Base-by-base conservation (phyloP, 2,329 filamentous ascomycete species). In the Amauroascus niger region DNA sequence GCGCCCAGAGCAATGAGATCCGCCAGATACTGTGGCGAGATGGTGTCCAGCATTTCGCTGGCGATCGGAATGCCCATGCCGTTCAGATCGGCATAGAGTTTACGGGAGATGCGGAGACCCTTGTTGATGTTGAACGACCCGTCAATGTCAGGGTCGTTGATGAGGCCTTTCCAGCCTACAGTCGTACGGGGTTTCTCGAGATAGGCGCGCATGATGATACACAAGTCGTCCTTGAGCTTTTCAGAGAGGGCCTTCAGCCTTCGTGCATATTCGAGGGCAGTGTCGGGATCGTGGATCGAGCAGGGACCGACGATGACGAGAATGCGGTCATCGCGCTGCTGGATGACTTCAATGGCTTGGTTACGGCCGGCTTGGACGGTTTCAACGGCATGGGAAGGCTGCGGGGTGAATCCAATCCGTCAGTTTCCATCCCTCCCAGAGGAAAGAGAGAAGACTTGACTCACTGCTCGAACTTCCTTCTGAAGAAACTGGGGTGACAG, bases 121-220 rank as follows among this genome's bases (percentile, higher is more conserved):
- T 97, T 97, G 82, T 98, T 98, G 78, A 98, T 98, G 76, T 95
- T 82, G 84, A 87, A 98, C 67, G 86, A 93, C 70, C 93, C 85
- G 71, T 98, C 88, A 69, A 98, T 95, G 65, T 97, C 90, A 1
- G 93, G 93, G 71, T 98, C 93, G 74, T 98, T 98, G 79, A 98
- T 96, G 70, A 98, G 79, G 50, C 93, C 93, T 76, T 98, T 98
- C 93, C 93, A 98, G 68, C 93, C 93, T 48, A 98, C 90, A 0
- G 93, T 98, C 48, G 93, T 98, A 57, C 93, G 85, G 40, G 93
- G 93, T 79, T 98, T 98, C 79, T 98, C 93, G 49, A 98, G 85
- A 80, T 98, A 98, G 67, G 90, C 89, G 64, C 93, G 88, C 93
- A 98, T 98, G 66, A 98, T 84, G 69, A 98, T 87, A 70, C 84